Base-by-base conservation (phyloP, 768 basidiomycete species). In the Coprinopsis marcescibilis region DNA sequence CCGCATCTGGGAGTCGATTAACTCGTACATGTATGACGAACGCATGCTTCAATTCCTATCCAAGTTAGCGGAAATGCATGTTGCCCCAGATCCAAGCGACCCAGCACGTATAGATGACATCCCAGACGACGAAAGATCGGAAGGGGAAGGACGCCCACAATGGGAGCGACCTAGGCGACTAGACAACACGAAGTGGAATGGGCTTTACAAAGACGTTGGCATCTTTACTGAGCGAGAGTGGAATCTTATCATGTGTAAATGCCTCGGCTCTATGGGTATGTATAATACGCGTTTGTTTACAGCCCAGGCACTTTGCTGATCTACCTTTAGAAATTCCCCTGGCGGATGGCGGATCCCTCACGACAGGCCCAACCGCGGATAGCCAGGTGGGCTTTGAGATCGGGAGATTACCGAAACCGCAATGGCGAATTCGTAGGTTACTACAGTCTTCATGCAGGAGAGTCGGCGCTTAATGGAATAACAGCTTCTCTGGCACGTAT, bases 1-100 rank as follows among this genome's bases (percentile, higher is more conserved):
- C 68, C 81, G 85, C 45, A 58, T 91, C 37, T 94, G 90, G 89
- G 83, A 88, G 64, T 85, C 88, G 11, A 71, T 94, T 58, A 91
- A 92, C 67, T 89, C 88, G 48, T 88, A 88, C 62, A 77, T 83
- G 65, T 93, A 82, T 68, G 90, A 93, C 71, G 90, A 91, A 58
- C 77, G 90, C 62, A 89, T 90, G 80, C 72, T 93, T 51, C 78
- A 88, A 47, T 85, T 95, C 60, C 75, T 93, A 50, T 74, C 89
- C 23, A 76, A 76, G 56, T 72, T 95, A 37, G 70, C 84, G 45
- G 85, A 90, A 62, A 72, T 84, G 66, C 92, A 95, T 67, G 75
- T 88, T 52, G 83, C 86, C 56, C 83, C 90, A 43, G 71, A 77
- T 33, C 65, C 79, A 63, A 88, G 85, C 60, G 81, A 93, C n/a